A percentile compares a stretch with the other conserved stretches of the same genome.
Evolutionary conservation across 176 grass and related monocot species (phyloP).

Genomic region (Oryza glumipatula): DNA sequence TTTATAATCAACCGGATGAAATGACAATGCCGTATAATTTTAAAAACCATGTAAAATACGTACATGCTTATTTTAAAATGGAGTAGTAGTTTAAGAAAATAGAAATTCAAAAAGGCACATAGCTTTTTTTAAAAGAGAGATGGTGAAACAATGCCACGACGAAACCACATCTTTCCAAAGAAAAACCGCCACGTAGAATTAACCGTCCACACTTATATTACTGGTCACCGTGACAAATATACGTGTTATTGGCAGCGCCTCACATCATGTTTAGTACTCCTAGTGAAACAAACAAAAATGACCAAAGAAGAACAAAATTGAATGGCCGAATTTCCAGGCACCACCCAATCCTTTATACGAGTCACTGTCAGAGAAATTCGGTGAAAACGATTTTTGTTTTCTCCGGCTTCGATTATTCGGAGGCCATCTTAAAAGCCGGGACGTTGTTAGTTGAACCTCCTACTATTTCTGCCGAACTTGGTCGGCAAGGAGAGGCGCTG

Average conservation of each 20-base stretch:
- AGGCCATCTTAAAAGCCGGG: not conserved
- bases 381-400: constrained; percentile 10
- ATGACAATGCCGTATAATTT: no score
- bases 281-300: not conserved
- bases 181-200: no score
- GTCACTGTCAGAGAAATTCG: constrained; percentile 32
- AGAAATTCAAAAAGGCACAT: not conserved
- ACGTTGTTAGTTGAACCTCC: not conserved
- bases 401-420: not conserved
- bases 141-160: not conserved
- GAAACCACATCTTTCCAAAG: no score
- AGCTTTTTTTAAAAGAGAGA: not conserved
- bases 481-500: constrained; percentile 32
- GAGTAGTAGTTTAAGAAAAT: no score
- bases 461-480: not conserved
- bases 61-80: no score
- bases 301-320: not conserved
- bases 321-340: constrained; percentile 26
- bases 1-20: no score
- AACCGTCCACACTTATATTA: not conserved
- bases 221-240: not conserved
- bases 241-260: not conserved
- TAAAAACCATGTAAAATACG: no score
- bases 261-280: not conserved
- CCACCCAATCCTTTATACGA: not conserved